Evolutionary conservation across 2,329 filamentous ascomycete species (phyloP).

Genomic region (Cladosporium phlei): DNA sequence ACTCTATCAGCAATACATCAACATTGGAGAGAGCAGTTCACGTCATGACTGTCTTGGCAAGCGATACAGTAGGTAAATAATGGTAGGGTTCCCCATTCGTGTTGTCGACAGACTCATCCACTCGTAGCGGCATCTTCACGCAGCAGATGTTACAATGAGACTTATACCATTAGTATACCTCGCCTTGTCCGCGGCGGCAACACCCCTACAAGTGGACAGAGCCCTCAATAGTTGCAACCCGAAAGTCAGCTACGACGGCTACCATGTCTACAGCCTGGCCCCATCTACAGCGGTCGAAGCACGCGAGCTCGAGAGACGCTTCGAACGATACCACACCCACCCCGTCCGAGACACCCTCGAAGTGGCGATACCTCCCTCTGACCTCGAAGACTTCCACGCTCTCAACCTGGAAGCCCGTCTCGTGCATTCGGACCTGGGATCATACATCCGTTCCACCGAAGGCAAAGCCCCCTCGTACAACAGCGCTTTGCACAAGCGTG

Average conservation of each 20-base stretch:
- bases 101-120: too few relatives aligned
- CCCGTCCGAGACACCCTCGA: conserved; percentile 30
- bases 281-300: neutral
- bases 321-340: conserved; percentile 31
- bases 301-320: conserved; percentile 27
- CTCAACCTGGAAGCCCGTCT: conserved; percentile 31
- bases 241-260: conserved; percentile 37
- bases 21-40: neutral
- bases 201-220: neutral
- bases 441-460: conserved; percentile 31
- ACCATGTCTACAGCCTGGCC: conserved; percentile 32
- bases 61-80: too few relatives aligned
- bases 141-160: neutral
- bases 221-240: neutral
- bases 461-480: conserved; percentile 12
- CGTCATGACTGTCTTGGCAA: neutral
- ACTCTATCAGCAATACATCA: neutral
- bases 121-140: too few relatives aligned
- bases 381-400: conserved; percentile 25
- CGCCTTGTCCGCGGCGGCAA: neutral
- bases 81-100: too few relatives aligned
- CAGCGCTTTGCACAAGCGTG: conserved; percentile 5
- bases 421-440: conserved; percentile 43
- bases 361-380: conserved; percentile 7
- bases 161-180: neutral